phyloP scores from a whole-genome alignment of 352 stramenopile genomes.

The Globisporangium paddicum region DNA sequence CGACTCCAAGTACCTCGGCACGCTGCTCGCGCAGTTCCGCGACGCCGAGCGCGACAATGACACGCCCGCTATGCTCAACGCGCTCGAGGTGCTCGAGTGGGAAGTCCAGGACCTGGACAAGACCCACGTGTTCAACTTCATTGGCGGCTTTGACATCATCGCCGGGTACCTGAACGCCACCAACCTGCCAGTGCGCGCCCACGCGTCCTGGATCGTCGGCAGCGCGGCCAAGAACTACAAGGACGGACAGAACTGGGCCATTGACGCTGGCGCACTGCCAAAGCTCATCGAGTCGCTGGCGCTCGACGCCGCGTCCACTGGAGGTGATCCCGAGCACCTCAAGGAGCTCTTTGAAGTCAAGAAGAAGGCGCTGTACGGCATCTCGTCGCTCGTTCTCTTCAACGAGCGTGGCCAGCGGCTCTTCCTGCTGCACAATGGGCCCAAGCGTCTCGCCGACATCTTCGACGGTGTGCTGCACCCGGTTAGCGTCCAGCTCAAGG shows the following conservation, averaged over 20 bases:
- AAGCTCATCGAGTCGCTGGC: slow-evolving; percentile 56
- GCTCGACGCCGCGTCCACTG: slow-evolving; percentile 19
- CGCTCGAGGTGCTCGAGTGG: slow-evolving; percentile 75
- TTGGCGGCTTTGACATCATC: slow-evolving; percentile 74
- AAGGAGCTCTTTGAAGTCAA: slow-evolving; percentile 59
- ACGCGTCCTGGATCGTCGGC: slow-evolving; percentile 66
- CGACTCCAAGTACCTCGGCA: slow-evolving; percentile 70
- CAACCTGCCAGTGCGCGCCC: slow-evolving; percentile 49
- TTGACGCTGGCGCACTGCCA: slow-evolving; percentile 66
- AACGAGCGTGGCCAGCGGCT: slow-evolving; percentile 68
- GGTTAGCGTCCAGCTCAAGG: slow-evolving; percentile 61
- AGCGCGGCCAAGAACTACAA: slow-evolving; percentile 82
- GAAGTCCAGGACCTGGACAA: slow-evolving; percentile 88
- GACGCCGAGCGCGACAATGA: slow-evolving; percentile 50
- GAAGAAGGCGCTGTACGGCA: slow-evolving; percentile 78
- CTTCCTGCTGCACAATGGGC: slow-evolving; percentile 44
- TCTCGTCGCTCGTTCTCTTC: slow-evolving; percentile 64
- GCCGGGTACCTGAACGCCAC: slow-evolving; percentile 70
- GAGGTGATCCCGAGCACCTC: not conserved
- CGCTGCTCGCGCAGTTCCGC: slow-evolving; percentile 67
- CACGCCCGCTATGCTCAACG: slow-evolving; percentile 39
- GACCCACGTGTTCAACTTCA: slow-evolving; percentile 83
- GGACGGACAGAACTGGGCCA: slow-evolving; percentile 77
- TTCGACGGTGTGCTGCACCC: slow-evolving; percentile 35
- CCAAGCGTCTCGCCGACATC: slow-evolving; percentile 31